A percentile compares a stretch with the other conserved stretches of the same genome.
Conservation (phyloP, 139 green algal species). For the Eudorina sp. region DNA sequence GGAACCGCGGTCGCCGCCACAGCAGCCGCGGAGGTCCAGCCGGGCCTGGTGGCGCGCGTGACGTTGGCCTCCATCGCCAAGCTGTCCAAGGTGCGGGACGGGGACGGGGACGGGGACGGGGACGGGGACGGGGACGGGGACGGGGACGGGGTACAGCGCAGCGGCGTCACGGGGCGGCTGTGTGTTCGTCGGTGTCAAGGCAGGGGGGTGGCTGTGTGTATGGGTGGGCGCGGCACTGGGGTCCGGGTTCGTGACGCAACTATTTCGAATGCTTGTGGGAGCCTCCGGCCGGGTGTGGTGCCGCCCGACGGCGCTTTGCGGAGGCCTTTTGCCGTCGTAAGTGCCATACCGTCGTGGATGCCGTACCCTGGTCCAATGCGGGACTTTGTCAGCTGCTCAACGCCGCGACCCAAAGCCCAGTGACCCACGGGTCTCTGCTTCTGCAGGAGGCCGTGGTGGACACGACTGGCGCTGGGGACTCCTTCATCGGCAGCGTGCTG, state of each 20-base stretch:
- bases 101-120: not conserved
- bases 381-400: too few relatives aligned
- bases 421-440: not conserved
- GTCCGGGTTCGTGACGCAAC: too few relatives aligned
- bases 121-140: not conserved
- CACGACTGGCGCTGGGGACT: slow-evolving; percentile 94
- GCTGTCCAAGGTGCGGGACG: slow-evolving; percentile 52
- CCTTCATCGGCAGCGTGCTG: slow-evolving; percentile 91
- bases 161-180: too few relatives aligned
- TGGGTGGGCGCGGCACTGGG: too few relatives aligned
- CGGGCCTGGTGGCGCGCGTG: not conserved
- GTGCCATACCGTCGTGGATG: too few relatives aligned
- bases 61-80: slow-evolving; percentile 42
- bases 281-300: too few relatives aligned
- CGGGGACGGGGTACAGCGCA: not conserved
- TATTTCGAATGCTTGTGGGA: too few relatives aligned
- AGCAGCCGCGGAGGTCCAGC: not conserved
- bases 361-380: not conserved
- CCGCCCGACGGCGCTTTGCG: too few relatives aligned
- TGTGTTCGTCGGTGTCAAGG: too few relatives aligned
- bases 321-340: too few relatives aligned
- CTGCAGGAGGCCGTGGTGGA: slow-evolving; percentile 78
- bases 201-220: too few relatives aligned
- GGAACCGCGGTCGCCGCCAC: not conserved
- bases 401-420: too few relatives aligned